Evolutionary conservation across 306 rosid genomes (phyloP).

Genomic region (Quercus berberidifolia): DNA sequence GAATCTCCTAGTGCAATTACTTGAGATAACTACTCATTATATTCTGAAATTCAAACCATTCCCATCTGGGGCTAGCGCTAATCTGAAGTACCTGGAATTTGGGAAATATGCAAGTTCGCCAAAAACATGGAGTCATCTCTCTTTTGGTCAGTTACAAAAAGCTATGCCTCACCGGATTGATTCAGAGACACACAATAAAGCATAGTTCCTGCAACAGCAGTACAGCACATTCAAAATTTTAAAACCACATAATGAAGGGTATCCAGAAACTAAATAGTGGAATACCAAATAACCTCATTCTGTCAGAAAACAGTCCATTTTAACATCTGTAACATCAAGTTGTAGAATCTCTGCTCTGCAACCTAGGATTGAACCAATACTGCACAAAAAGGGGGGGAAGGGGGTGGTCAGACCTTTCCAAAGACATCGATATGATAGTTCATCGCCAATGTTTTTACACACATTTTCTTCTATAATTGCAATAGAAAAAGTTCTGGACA

Average conservation of each 20-base stretch:
- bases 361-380: slow-evolving; percentile 78
- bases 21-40: neutral
- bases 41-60: neutral
- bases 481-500: neutral
- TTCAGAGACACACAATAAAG: neutral
- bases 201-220: neutral
- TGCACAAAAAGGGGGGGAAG: slow-evolving; percentile 20
- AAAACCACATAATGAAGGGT: neutral
- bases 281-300: slow-evolving; percentile 17
- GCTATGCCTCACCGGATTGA: neutral
- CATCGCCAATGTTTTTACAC: neutral
- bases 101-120: neutral
- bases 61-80: neutral
- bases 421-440: neutral
- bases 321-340: slow-evolving; percentile 89
- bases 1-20: neutral
- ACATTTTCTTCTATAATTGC: neutral
- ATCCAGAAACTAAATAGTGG: neutral
- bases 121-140: neutral
- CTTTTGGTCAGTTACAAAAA: neutral
- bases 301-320: slow-evolving; percentile 71
- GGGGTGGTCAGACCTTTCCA: neutral
- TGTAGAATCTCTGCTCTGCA: slow-evolving; percentile 87
- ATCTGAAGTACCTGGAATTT: neutral
- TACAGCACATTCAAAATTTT: neutral